These are phyloP conservation scores for Entomortierella beljakovae DNA, from an alignment of 192 early-diverging fungal species.

Conservation along the genomic window DNA sequence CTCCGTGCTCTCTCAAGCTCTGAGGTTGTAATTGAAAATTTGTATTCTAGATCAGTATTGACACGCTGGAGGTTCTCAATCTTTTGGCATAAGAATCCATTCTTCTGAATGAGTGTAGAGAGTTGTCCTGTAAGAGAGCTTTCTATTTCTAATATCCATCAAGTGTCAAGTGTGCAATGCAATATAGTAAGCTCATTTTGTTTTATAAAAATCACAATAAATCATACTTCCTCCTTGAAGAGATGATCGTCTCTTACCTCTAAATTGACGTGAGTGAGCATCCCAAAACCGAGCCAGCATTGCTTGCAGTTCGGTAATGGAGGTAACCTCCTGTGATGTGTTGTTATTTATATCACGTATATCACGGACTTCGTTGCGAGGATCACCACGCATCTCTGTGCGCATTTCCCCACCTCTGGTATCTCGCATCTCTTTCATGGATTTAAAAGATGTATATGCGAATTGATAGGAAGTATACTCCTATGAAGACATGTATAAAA, in stretches of 20 bases:
- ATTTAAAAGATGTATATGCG: constrained; percentile 1
- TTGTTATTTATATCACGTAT: constrained; percentile 41
- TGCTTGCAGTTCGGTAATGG: constrained; percentile 46
- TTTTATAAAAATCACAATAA: constrained; percentile 5
- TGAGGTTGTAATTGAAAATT: constrained; percentile 52
- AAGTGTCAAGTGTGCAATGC: background rate
- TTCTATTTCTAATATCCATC: constrained; percentile 43
- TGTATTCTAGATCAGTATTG: constrained; percentile 52
- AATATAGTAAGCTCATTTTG: background rate
- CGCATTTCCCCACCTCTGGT: constrained; percentile 28
- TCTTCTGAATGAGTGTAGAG: constrained; percentile 50
- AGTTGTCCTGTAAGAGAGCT: constrained; percentile 46
- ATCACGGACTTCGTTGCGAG: constrained; percentile 17
- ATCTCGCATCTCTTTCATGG: constrained; percentile 43
- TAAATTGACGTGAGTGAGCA: constrained; percentile 48
- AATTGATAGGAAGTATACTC: background rate
- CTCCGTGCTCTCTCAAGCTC: constrained; percentile 48
- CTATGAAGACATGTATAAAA: too few relatives aligned
- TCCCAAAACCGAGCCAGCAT: constrained; percentile 53
- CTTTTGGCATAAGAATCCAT: constrained; percentile 54
- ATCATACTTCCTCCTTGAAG: background rate
- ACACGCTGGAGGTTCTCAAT: constrained; percentile 51
- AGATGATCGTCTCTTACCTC: constrained; percentile 19
- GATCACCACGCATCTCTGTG: constrained; percentile 19
- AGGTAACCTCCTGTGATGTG: constrained; percentile 49